Evolutionary conservation across 305 asterid genomes (phyloP).

Genomic region (Fraxinus sp.): DNA sequence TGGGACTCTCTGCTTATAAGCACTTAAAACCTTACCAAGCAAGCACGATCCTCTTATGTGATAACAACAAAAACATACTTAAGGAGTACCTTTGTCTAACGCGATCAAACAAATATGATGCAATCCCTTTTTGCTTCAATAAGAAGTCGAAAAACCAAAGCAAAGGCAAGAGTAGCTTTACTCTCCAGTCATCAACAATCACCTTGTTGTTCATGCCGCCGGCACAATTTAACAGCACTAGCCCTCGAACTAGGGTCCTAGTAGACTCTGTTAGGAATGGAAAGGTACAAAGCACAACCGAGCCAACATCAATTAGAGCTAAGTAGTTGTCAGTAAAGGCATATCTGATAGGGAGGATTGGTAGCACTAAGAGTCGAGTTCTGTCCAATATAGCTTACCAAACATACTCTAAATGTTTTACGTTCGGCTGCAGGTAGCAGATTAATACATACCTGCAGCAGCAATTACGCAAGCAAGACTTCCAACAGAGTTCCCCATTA

Average conservation of each 20-base stretch:
- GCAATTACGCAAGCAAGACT: constrained; percentile 96
- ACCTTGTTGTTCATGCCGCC: constrained; percentile 99
- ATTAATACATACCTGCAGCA: constrained; percentile 57
- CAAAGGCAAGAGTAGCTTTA: constrained; percentile 68
- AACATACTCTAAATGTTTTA: neutral
- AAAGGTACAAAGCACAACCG: neutral
- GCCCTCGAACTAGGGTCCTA: constrained; percentile 53
- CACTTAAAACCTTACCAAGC: neutral
- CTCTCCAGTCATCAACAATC: constrained; percentile 94
- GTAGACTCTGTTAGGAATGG: constrained; percentile 45
- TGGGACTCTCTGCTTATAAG: neutral
- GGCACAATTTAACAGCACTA: constrained; percentile 80
- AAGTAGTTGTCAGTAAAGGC: neutral
- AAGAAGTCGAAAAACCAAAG: constrained; percentile 79
- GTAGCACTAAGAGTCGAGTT: neutral
- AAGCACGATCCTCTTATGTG: neutral
- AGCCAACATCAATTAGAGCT: neutral
- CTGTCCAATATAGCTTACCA: neutral
- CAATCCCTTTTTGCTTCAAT: constrained; percentile 62
- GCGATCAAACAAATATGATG: constrained; percentile 59
- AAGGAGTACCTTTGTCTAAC: constrained; percentile 55
- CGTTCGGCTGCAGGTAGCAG: neutral
- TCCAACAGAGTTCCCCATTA: constrained; percentile 84
- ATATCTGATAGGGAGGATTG: neutral
- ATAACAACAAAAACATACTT: constrained; percentile 1